phyloP scores from a whole-genome alignment of 805 yeast species.

The Lipomyces chichibuensis region DNA sequence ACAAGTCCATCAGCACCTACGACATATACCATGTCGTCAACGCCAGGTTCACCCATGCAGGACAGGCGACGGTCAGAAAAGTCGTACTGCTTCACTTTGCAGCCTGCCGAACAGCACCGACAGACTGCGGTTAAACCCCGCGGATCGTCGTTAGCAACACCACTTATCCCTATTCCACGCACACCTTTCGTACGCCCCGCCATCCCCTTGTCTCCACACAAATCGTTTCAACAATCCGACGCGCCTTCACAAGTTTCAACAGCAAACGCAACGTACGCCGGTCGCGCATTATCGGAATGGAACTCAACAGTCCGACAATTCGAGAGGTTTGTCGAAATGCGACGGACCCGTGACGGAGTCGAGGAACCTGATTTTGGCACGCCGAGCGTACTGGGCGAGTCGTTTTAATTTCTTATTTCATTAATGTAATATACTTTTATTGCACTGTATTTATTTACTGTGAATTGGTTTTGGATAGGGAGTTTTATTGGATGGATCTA shows the following conservation, averaged over 20 bases:
- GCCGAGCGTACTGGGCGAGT: conserved; percentile 47
- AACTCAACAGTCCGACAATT: conserved; percentile 43
- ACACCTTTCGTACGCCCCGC: conserved; percentile 14
- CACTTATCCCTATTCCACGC: conserved; percentile 23
- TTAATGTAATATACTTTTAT: not conserved
- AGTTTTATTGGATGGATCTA: not conserved
- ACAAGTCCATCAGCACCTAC: not conserved
- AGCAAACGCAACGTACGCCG: conserved; percentile 42
- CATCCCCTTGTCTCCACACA: not conserved
- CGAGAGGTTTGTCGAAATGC: conserved; percentile 44
- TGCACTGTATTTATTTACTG: not conserved
- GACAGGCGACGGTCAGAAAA: conserved; percentile 9
- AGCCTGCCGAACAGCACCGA: conserved; percentile 20
- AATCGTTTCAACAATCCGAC: not conserved
- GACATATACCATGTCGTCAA: not conserved
- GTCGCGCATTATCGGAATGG: conserved; percentile 49
- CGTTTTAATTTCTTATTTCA: not conserved
- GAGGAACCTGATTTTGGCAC: conserved; percentile 42
- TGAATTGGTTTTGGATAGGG: not conserved
- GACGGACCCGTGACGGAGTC: conserved; percentile 39
- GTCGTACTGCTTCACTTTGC: conserved; percentile 27
- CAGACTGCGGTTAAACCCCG: not conserved
- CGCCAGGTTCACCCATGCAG: not conserved
- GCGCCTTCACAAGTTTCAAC: not conserved
- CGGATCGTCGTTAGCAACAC: not conserved